Base-by-base conservation (phyloP, 176 grass and related monocot genomes). In the Carex kokanica region DNA sequence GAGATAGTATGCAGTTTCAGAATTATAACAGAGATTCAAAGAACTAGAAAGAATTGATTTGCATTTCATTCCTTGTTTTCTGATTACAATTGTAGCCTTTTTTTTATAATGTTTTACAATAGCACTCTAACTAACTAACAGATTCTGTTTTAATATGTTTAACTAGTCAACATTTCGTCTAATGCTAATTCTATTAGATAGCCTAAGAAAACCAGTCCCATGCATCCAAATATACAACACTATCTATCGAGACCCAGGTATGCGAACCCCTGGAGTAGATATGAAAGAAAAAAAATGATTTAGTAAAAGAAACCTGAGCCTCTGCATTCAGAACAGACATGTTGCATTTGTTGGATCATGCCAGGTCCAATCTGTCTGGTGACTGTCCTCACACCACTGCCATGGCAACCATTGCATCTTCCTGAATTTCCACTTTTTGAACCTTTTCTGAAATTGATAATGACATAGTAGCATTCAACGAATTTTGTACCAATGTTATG, bases 311-410 rank as follows among this genome's bases (percentile, higher is more conserved):
- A 81, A 95, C 96, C 93, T 87, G 91, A 32, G 68, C 97, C 97
- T 83, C 79, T 92, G 91, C 97, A 99, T 53, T 96, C 97, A 86
- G 93, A 64, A 59, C 97, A 99, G 67, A 92, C 72, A 84, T 89
- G 78, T 49, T 96, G 88, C 97, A 99, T 99, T 79, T 92, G 91
- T 88, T 96, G 97, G 78, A 99, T 99, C 97, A 99, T 99, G 85
- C 93, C 97, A 80, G 70, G 81, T 80, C 97, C 93, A 15, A 99
- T 92, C 72, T 94, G 93, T 83, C 93, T 86, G 80, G 91, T 99
- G 82, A 95, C 86, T 25, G 79, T 93, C 47, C 88, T 94, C 89
- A 99, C 88, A 86, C 93, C 93, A 64, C 66, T 82, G 68, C 97
- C 93, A 67, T 82, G 97, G 17, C 93, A 99, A 86, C 86, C 83